A percentile compares a stretch with the other conserved stretches of the same genome.
Evolutionary conservation across 148 eudicot species (phyloP).

Genomic region (Vaccinium darrowii): DNA sequence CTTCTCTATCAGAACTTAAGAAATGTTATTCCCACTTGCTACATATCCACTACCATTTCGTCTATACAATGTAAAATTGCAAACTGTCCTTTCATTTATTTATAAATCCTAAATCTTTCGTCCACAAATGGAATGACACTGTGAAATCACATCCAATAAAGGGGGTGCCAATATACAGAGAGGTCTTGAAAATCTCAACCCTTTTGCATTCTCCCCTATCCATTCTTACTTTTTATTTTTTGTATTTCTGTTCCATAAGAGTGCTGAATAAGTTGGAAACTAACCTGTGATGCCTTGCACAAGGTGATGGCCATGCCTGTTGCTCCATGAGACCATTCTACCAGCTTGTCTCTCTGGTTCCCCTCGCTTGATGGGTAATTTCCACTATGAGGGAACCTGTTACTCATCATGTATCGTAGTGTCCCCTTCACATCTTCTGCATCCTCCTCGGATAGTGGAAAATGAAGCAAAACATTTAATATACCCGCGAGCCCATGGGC

Average conservation of each 20-base stretch:
- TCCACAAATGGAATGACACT: neutral
- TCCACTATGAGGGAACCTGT: slow-evolving; percentile 68
- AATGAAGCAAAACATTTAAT: slow-evolving; percentile 70
- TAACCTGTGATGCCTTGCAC: slow-evolving; percentile 78
- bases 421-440: slow-evolving; percentile 68
- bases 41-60: neutral
- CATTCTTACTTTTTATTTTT: too few relatives aligned
- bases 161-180: neutral
- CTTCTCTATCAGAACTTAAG: neutral
- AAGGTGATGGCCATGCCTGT: slow-evolving; percentile 65
- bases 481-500: slow-evolving; percentile 82
- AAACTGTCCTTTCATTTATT: neutral
- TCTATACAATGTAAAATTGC: neutral
- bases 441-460: slow-evolving; percentile 51
- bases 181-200: too few relatives aligned
- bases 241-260: neutral
- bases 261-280: slow-evolving; percentile 10
- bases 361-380: slow-evolving; percentile 84
- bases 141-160: neutral
- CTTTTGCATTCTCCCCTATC: too few relatives aligned
- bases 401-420: slow-evolving; percentile 74
- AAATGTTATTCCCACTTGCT: neutral
- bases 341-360: slow-evolving; percentile 63
- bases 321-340: slow-evolving; percentile 88
- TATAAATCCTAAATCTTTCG: neutral